A percentile compares a stretch with the other conserved stretches of the same genome.
phyloP scores from a whole-genome alignment of 129 eudicot species.

The Sambucus nigra region DNA sequence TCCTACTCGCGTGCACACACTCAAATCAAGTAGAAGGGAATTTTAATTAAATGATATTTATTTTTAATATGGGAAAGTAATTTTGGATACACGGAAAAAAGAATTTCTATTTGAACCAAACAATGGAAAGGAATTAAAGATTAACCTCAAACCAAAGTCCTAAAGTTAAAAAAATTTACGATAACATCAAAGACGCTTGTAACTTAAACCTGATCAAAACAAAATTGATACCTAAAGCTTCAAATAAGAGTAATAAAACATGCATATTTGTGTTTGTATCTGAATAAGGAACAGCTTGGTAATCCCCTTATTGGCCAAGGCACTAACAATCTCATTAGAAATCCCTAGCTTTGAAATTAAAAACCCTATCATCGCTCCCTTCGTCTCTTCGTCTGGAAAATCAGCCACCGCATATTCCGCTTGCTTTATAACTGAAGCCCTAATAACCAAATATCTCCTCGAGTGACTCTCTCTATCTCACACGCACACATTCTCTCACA shows the following conservation, averaged over 20 bases:
- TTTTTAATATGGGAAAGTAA: too few relatives aligned
- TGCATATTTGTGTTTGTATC: constrained; percentile 22
- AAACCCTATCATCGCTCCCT: constrained; percentile 31
- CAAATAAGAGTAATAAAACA: not conserved
- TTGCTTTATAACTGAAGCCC: constrained; percentile 27
- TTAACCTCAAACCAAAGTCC: too few relatives aligned
- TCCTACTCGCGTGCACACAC: too few relatives aligned
- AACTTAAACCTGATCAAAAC: not conserved
- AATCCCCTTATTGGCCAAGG: constrained; percentile 57
- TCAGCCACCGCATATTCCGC: constrained; percentile 44
- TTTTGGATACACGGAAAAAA: too few relatives aligned
- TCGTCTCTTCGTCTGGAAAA: constrained; percentile 28
- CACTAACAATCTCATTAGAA: constrained; percentile 44
- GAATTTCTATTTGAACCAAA: too few relatives aligned
- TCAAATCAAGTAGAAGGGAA: too few relatives aligned
- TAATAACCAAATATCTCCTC: too few relatives aligned
- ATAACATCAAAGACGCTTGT: not conserved
- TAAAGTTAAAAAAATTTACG: not conserved
- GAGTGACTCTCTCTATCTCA: too few relatives aligned
- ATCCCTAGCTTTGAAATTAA: constrained; percentile 74
- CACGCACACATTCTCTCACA: too few relatives aligned
- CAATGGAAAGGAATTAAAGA: too few relatives aligned
- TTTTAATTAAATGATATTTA: too few relatives aligned
- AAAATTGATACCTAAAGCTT: not conserved
- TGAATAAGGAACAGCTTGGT: constrained; percentile 86